Evolutionary conservation across 2,329 filamentous ascomycete genomes (phyloP).

Genomic region (Clonostachys rosea): DNA sequence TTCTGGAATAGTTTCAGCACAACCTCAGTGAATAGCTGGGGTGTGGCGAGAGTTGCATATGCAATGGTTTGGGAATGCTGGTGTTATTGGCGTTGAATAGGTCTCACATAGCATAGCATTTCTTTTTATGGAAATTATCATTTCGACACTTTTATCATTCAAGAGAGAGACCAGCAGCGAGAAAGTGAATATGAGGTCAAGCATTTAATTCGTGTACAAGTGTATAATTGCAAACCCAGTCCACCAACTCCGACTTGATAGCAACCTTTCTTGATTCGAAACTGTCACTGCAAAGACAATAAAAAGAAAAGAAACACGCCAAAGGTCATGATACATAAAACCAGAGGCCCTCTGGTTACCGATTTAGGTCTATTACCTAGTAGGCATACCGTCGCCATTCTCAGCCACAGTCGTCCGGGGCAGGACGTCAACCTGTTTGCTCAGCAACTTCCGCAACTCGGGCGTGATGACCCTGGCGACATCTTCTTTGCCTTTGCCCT

Average conservation of each 20-base stretch:
- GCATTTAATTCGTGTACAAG: too few species aligned
- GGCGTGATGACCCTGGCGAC: constrained; percentile 44
- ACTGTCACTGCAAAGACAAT: not conserved
- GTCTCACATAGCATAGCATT: not conserved
- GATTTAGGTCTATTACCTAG: constrained; percentile 9
- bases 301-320: not conserved
- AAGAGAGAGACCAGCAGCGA: too few species aligned
- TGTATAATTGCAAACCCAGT: too few species aligned
- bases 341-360: not conserved
- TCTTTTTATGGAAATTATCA: too few species aligned
- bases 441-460: constrained; percentile 49
- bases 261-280: too few species aligned
- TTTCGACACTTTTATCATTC: too few species aligned
- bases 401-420: constrained; percentile 26
- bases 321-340: not conserved
- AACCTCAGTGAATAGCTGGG: constrained; percentile 17
- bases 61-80: not conserved
- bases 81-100: too few species aligned
- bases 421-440: constrained; percentile 38
- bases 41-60: constrained; percentile 22
- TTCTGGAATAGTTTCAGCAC: constrained; percentile 19
- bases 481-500: constrained; percentile 26
- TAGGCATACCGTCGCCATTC: constrained; percentile 27
- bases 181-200: too few species aligned
- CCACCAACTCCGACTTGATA: too few species aligned